Base-by-base conservation (phyloP, 2,329 filamentous ascomycete genomes). In the Xylaria sp. region DNA sequence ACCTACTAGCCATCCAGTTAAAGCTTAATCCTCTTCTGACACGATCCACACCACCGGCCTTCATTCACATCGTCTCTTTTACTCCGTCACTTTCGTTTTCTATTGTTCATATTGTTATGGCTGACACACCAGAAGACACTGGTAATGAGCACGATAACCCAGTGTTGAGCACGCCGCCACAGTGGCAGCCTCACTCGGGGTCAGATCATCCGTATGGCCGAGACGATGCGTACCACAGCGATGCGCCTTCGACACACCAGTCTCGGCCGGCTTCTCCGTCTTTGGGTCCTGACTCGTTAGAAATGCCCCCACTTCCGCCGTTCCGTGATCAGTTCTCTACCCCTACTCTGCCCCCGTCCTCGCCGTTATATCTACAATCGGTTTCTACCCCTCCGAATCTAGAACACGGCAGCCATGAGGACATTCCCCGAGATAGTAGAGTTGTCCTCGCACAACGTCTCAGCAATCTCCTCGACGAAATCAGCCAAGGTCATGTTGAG, bases 401-500 rank as follows among this genome's bases (percentile, higher is more conserved):
- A 23, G 59, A 59, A 25, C 11, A 53, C 28, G 15, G 21, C 12
- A 64, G 70, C 31, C 52, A 67, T 17, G 73, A 73, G 37, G 67
- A 71, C 31, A 58, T 74, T 47, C 68, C 73, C 17, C 73, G 74
- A 46, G 77, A 77, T 62, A 76, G 75, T 70, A 78, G 77, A 59
- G 78, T 83, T 64, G 78, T 80, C 23, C 78, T 86, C 56, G 78
- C 84, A n/a, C 73, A 77, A 53, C 75, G 77, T 45, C 70, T 82
- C 7, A 72, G 71, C 54, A 69, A 71, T 21, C 65, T 73, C 37
- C 67, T 71, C 12, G 64, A 68, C 37, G 66, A 66, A 42, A 52
- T 75, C 8, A 67, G 52, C 33, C 64, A 61, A 17, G 65, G 69
- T 15, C 49, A 69, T 54, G 46, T 75, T 43, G 56, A 72, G 14